A percentile compares a stretch with the other conserved stretches of the same genome.
Evolutionary conservation across 805 yeast genomes (phyloP).

Genomic region (Candida nemodendra): DNA sequence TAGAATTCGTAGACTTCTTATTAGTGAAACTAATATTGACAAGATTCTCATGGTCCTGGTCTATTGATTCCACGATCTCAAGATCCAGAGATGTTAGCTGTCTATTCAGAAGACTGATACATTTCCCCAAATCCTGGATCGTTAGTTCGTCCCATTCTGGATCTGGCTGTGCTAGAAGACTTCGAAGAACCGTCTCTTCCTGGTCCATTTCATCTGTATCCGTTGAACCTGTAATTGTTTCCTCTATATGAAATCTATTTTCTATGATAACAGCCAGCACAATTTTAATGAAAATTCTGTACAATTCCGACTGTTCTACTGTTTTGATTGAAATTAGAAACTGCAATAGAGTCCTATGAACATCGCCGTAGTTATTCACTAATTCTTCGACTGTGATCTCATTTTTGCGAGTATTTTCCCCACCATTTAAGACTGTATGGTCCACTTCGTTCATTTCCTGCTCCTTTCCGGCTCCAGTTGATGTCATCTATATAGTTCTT

Average conservation of each 20-base stretch:
- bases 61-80: conserved; percentile 31
- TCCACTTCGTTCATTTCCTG: neutral
- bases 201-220: neutral
- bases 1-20: conserved; percentile 37
- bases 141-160: conserved; percentile 5
- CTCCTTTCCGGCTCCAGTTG: no score
- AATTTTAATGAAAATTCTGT: conserved; percentile 10
- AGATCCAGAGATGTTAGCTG: conserved; percentile 38
- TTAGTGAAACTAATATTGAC: conserved; percentile 33
- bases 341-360: conserved; percentile 18
- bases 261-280: conserved; percentile 3
- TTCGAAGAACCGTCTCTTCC: conserved; percentile 3
- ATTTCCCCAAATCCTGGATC: conserved; percentile 8
- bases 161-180: conserved; percentile 1
- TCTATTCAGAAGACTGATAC: conserved; percentile 26
- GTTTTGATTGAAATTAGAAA: conserved; percentile 13
- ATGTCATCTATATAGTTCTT: no score
- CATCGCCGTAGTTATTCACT: conserved; percentile 8
- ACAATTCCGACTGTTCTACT: conserved; percentile 11
- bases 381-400: neutral
- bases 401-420: no score
- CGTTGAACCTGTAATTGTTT: neutral
- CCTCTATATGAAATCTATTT: neutral
- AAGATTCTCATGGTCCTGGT: conserved; percentile 36
- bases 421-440: neutral